Evolutionary conservation across 345 rosid genomes (phyloP).

Genomic region (Leavenworthia alabamica): DNA sequence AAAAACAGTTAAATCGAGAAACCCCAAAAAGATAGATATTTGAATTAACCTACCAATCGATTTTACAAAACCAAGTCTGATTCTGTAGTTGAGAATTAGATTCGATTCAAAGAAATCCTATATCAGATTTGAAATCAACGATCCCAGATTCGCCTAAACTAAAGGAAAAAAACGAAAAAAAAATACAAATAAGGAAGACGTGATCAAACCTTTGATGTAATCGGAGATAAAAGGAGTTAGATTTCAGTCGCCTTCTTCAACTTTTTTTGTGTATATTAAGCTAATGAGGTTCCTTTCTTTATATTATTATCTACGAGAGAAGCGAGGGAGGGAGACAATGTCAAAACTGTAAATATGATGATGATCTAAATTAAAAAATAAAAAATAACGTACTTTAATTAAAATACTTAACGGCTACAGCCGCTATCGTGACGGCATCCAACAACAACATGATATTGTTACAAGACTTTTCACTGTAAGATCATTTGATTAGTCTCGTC

Average conservation of each 20-base stretch:
- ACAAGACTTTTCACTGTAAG: slow-evolving; percentile 90
- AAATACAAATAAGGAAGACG: neutral
- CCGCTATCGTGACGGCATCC: neutral
- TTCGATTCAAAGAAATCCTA: slow-evolving; percentile 15
- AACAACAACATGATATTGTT: neutral
- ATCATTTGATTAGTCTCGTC: slow-evolving; percentile 64
- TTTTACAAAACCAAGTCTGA: neutral
- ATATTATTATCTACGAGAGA: no score
- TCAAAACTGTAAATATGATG: slow-evolving; percentile 10
- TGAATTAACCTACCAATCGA: neutral
- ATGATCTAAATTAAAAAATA: neutral
- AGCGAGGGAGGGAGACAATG: slow-evolving; percentile 9
- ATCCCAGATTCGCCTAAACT: slow-evolving; percentile 1
- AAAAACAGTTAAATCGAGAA: neutral
- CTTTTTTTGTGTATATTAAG: no score
- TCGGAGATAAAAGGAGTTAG: neutral
- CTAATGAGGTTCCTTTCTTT: neutral
- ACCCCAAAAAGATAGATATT: neutral
- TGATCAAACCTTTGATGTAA: slow-evolving; percentile 8
- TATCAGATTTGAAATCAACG: slow-evolving; percentile 4
- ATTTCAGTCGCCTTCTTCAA: neutral
- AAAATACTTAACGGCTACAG: neutral
- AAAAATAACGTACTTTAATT: no score
- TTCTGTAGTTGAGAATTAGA: neutral
- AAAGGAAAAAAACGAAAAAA: neutral